A percentile compares a stretch with the other conserved stretches of the same genome.
These are phyloP conservation scores for Ormosia semicastrata DNA, from an alignment of 306 rosid species.

Conservation along the genomic window DNA sequence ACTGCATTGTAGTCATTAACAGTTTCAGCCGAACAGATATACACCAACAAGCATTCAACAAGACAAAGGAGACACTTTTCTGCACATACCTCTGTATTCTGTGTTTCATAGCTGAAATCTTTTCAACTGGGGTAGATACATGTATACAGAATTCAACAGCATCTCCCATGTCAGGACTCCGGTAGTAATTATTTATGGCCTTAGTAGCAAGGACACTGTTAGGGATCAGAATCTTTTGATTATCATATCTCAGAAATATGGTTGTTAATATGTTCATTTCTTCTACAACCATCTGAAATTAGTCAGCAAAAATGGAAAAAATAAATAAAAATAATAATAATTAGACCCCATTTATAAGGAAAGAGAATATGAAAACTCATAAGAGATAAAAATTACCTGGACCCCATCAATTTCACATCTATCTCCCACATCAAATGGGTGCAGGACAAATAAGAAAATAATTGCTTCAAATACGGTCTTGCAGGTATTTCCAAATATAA, in stretches of 20 bases:
- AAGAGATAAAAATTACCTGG: slow-evolving; percentile 55
- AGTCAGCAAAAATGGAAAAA: background rate
- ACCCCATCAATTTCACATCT: slow-evolving; percentile 82
- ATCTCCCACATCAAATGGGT: slow-evolving; percentile 96
- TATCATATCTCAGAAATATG: slow-evolving; percentile 75
- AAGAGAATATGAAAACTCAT: background rate
- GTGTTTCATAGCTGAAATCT: slow-evolving; percentile 55
- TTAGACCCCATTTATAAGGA: slow-evolving; percentile 15
- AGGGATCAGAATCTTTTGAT: slow-evolving; percentile 57
- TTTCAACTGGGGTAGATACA: slow-evolving; percentile 75
- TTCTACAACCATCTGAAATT: slow-evolving; percentile 89
- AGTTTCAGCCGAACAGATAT: background rate
- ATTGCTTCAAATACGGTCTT: slow-evolving; percentile 86
- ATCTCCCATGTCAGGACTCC: slow-evolving; percentile 95
- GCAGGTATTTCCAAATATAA: slow-evolving; percentile 91
- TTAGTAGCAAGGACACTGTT: slow-evolving; percentile 74
- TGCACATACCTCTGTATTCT: slow-evolving; percentile 58
- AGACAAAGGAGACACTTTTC: background rate
- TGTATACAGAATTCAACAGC: slow-evolving; percentile 72
- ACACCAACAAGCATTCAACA: background rate
- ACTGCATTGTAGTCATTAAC: slow-evolving; percentile 44
- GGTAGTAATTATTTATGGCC: slow-evolving; percentile 71
- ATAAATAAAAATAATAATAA: background rate
- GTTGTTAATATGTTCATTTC: slow-evolving; percentile 98
- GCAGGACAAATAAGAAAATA: slow-evolving; percentile 82